Evolutionary conservation across 2,329 filamentous ascomycete species (phyloP).

Genomic region (Penicillium crustosum): DNA sequence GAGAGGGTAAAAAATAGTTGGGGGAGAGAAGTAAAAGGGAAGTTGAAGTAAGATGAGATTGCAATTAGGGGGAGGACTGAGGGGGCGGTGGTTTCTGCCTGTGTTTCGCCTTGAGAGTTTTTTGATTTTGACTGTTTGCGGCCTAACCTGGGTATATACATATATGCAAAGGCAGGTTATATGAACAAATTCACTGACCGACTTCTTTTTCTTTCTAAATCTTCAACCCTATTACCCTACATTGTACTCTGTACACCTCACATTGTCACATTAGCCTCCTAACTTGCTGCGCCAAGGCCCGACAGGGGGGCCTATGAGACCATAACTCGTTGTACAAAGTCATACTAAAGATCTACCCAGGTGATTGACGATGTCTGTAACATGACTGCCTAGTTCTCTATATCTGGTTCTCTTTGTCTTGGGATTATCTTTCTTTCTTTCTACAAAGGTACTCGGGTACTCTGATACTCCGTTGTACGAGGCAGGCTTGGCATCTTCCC

Average conservation of each 20-base stretch:
- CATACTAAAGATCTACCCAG: neutral
- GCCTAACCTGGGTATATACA: neutral
- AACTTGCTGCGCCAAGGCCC: conserved; percentile 5
- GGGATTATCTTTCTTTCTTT: neutral
- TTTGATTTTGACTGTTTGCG: conserved; percentile 1
- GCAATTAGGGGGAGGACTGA: conserved; percentile 4
- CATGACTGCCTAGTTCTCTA: neutral
- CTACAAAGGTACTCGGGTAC: neutral
- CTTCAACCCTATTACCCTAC: neutral
- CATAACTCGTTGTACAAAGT: neutral
- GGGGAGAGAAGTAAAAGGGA: conserved; percentile 4
- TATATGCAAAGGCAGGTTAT: neutral
- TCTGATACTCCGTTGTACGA: neutral
- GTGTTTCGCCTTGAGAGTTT: conserved; percentile 5
- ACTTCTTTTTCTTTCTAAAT: neutral
- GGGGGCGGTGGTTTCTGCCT: conserved; percentile 10
- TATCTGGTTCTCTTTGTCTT: neutral
- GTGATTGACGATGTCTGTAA: neutral
- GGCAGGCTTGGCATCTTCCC: conserved; percentile 14
- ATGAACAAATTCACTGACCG: neutral
- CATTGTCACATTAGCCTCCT: conserved; percentile 5
- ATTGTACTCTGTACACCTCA: neutral
- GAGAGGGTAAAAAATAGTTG: conserved; percentile 4
- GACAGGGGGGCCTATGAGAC: neutral
- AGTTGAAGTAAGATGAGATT: neutral